Evolutionary conservation across 805 yeast genomes (phyloP).

Genomic region (Pichia eremophila): DNA sequence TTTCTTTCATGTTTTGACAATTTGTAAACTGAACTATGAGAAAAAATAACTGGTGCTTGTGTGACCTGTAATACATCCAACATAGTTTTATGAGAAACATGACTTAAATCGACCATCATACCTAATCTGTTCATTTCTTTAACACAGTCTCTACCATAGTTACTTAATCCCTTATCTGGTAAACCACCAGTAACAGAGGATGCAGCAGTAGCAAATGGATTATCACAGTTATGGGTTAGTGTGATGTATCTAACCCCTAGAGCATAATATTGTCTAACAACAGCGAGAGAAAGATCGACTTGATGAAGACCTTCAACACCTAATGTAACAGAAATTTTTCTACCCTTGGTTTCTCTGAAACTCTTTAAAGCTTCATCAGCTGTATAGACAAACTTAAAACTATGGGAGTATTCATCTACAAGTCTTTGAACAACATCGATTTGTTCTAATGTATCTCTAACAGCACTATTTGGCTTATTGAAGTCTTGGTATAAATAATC

Average conservation of each 20-base stretch:
- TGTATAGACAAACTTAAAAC: conserved; percentile 31
- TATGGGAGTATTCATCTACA: conserved; percentile 31
- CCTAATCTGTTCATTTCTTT: conserved; percentile 45
- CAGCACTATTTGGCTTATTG: conserved; percentile 33
- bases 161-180: conserved; percentile 36
- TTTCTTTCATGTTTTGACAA: conserved; percentile 36
- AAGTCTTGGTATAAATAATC: conserved; percentile 34
- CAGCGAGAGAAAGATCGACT: conserved; percentile 39
- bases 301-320: conserved; percentile 51
- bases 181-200: conserved; percentile 36
- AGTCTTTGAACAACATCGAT: conserved; percentile 41
- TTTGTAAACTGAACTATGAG: conserved; percentile 38
- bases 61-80: conserved; percentile 32
- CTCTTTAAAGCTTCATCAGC: conserved; percentile 33
- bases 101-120: conserved; percentile 45
- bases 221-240: conserved; percentile 46
- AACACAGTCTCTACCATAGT: conserved; percentile 33
- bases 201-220: conserved; percentile 50
- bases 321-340: conserved; percentile 36
- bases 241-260: conserved; percentile 46
- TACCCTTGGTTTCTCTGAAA: conserved; percentile 18
- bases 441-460: conserved; percentile 45
- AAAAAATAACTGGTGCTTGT: conserved; percentile 40
- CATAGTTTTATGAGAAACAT: conserved; percentile 44
- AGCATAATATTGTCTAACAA: conserved; percentile 39